A percentile compares a stretch with the other conserved stretches of the same genome.
Conservation (phyloP, 1,284 basidiomycete species). For the Pterulicium gracile region DNA sequence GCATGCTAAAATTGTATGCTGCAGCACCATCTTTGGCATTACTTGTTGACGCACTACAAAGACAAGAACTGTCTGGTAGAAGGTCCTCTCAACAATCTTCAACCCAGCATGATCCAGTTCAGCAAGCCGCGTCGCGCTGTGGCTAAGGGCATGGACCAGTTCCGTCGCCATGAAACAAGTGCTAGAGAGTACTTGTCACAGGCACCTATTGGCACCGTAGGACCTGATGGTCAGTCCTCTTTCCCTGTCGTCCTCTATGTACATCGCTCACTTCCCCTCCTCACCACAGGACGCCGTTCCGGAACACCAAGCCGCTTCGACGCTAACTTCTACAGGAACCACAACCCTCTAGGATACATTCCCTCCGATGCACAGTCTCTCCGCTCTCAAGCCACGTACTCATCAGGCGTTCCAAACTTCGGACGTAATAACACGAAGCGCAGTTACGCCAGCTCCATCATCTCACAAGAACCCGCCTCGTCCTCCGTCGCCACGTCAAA, state of each 20-base stretch:
- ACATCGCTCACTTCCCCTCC: conserved; percentile 7
- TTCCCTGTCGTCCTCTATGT: conserved; percentile 8
- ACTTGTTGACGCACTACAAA: conserved; percentile 97
- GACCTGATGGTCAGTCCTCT: conserved; percentile 35
- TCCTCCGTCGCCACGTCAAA: conserved; percentile 15
- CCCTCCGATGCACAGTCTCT: conserved; percentile 92
- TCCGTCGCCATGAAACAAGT: conserved; percentile 80
- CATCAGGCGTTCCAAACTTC: conserved; percentile 83
- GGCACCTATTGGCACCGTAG: conserved; percentile 22
- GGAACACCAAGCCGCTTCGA: conserved; percentile 90
- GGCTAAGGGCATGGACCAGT: conserved; percentile 82
- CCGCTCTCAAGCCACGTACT: conserved; percentile 89
- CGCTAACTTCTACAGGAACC: conserved; percentile 88
- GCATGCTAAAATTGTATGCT: conserved; percentile 8
- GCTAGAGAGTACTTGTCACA: conserved; percentile 58
- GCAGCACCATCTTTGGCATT: conserved; percentile 97
- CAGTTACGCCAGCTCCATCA: conserved; percentile 84
- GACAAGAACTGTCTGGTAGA: conserved; percentile 93
- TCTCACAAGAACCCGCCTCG: conserved; percentile 75
- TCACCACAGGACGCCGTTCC: conserved; percentile 42
- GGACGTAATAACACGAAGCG: conserved; percentile 55
- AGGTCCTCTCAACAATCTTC: conserved; percentile 92
- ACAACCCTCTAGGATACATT: conserved; percentile 90
- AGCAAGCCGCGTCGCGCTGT: conserved; percentile 86
- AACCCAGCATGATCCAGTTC: conserved; percentile 98